Conservation (phyloP, 2,329 filamentous ascomycete genomes). For the Monosporascus sp. region DNA sequence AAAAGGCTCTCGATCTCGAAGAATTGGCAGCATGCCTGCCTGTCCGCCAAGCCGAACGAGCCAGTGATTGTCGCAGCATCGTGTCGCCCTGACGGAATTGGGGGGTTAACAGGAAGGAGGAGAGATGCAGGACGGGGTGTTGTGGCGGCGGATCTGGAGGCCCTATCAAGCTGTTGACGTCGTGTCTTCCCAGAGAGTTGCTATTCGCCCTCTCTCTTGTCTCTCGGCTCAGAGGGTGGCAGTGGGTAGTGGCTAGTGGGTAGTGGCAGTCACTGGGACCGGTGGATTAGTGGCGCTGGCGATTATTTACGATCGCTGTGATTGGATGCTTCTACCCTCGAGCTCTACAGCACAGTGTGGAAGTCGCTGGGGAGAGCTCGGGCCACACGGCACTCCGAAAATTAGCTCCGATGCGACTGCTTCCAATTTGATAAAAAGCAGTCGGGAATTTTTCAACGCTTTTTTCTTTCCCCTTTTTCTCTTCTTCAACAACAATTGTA, state of each 20-base stretch:
- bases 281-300: neutral
- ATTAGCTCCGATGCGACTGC: neutral
- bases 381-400: neutral
- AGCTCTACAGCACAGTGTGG: neutral
- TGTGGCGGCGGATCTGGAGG: conserved; percentile 19
- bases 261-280: neutral
- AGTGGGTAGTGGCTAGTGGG: too few relatives aligned
- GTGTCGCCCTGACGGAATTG: conserved; percentile 52
- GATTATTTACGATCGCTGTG: neutral
- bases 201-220: neutral
- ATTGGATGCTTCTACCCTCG: neutral
- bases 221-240: too few relatives aligned
- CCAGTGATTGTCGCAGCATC: conserved; percentile 64
- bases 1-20: conserved; percentile 75
- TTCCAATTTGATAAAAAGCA: neutral
- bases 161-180: conserved; percentile 20
- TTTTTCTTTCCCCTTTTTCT: conserved; percentile 33
- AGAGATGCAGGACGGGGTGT: conserved; percentile 10
- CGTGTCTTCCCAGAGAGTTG: conserved; percentile 5
- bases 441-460: neutral
- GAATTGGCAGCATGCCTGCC: conserved; percentile 53
- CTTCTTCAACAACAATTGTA: conserved; percentile 55
- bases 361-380: neutral
- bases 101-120: conserved; percentile 24
- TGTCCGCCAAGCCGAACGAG: conserved; percentile 63